Evolutionary conservation across 176 grass and related monocot genomes (phyloP), one percentile per base, ranked within the genome.

Genomic region (Canna indica): DNA sequence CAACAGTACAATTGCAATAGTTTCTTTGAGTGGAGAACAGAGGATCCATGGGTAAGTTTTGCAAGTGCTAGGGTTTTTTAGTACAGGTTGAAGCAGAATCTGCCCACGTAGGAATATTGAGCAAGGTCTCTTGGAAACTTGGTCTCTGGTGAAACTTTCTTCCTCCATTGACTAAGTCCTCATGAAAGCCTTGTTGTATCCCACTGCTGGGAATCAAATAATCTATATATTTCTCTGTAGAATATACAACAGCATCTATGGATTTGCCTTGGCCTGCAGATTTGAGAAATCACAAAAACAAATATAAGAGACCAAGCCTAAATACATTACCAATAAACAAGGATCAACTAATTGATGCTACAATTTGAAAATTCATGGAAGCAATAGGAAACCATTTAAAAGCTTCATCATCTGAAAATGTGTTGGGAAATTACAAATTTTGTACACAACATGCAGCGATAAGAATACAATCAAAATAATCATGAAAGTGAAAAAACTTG

Each of bases 221-320:
- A 11, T 11, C 41, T 44, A 5, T 0, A 5, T 44, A 30, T 64
- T 32, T 25, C 63, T 66, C 20, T 32, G 15, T n/a, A 9, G 63
- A 14, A 66, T 22, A 7, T 13, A 24, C 5, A n/a, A 3, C 18
- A 36, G 33, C 12, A n/a, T 0, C 18, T 65, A 36, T 65, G 1
- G 36, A 34, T 20, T 63, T n/a, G n/a, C n/a, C 60, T 63, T 63
- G 28, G 60, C 60, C 60, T 63, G 60, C 60, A 63, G 12, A 34
- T 63, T 32, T 63, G 30, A 18, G 30, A 34, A 20, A 34, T 63
- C 20, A 34, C 31, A 34, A 17, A 63, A 63, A 34, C 6, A 33
- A 34, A 33, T 7, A 3, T 20, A 34, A 17, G 20, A 18, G 5
- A 17, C 24, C 17, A 13, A 34, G 20, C 20, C 8, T 59, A n/a